Evolutionary conservation across 345 rosid species (phyloP).

Genomic region (Abelmoschus esculentus): DNA sequence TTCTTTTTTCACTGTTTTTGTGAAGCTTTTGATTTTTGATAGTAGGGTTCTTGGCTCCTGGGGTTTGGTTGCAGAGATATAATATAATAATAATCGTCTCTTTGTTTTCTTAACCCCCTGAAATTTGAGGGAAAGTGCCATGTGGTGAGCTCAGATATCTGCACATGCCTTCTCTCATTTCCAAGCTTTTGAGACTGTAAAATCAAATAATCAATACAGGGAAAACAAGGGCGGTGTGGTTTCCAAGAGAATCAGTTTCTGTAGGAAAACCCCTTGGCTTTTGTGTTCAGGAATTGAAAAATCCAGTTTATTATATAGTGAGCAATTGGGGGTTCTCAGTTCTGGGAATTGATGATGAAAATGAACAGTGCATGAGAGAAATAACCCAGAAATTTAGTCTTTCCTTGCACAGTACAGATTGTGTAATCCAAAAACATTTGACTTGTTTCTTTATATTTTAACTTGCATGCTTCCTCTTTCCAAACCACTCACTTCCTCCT

Average conservation of each 20-base stretch:
- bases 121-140: constrained; percentile 30
- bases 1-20: not conserved
- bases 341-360: constrained; percentile 12
- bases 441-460: not conserved
- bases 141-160: constrained; percentile 46
- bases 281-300: constrained; percentile 13
- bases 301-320: not conserved
- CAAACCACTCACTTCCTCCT: constrained; percentile 5
- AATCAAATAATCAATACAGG: constrained; percentile 11
- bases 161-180: constrained; percentile 54
- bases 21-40: not conserved
- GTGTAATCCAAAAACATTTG: not conserved
- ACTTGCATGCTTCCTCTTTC: constrained; percentile 11
- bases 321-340: constrained; percentile 3
- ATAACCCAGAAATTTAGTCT: constrained; percentile 8
- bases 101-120: constrained; percentile 7
- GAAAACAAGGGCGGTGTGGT: constrained; percentile 24
- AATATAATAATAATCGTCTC: constrained; percentile 2
- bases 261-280: constrained; percentile 20
- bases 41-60: constrained; percentile 8
- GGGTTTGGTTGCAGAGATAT: constrained; percentile 9
- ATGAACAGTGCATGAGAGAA: constrained; percentile 5
- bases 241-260: constrained; percentile 36
- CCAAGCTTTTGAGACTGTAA: constrained; percentile 40
- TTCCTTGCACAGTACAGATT: not conserved